A percentile compares a stretch with the other conserved stretches of the same genome.
Conservation (phyloP, 2,329 filamentous ascomycete genomes). For the Colletotrichum siamense region DNA sequence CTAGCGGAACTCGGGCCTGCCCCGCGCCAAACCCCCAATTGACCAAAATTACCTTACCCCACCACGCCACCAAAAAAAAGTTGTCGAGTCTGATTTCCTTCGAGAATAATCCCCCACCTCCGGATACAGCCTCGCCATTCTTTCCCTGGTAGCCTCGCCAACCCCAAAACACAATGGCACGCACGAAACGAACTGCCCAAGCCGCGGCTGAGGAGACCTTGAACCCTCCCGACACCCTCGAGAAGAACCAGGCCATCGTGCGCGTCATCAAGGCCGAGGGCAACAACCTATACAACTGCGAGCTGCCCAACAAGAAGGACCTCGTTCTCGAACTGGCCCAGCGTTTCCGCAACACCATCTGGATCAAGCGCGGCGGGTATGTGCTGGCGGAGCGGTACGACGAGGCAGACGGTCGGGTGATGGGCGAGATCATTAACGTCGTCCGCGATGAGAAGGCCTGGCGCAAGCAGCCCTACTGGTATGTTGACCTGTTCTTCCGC, state of each 20-base stretch:
- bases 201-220: constrained; percentile 77
- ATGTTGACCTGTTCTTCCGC: constrained; percentile 25
- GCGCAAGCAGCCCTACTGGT: constrained; percentile 92
- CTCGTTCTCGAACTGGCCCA: constrained; percentile 82
- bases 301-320: constrained; percentile 68
- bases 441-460: constrained; percentile 90
- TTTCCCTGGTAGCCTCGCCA: not conserved
- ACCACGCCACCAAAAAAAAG: constrained; percentile 7
- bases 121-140: not conserved
- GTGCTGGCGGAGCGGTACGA: constrained; percentile 79
- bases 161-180: constrained; percentile 33
- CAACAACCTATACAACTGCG: constrained; percentile 86
- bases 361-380: constrained; percentile 88
- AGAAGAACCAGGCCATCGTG: constrained; percentile 71
- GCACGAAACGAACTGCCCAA: constrained; percentile 72
- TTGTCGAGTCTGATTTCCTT: not conserved
- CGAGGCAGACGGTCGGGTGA: constrained; percentile 77
- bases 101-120: not conserved
- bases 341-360: constrained; percentile 89
- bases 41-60: constrained; percentile 14
- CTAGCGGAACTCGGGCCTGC: not conserved
- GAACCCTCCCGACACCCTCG: constrained; percentile 64
- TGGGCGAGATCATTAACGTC: constrained; percentile 91
- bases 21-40: constrained; percentile 5
- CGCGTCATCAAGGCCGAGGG: constrained; percentile 83